A percentile compares a stretch with the other conserved stretches of the same genome.
These are phyloP conservation scores for Pistacia integerrima DNA, from an alignment of 345 rosid genomes.

Conservation along the genomic window DNA sequence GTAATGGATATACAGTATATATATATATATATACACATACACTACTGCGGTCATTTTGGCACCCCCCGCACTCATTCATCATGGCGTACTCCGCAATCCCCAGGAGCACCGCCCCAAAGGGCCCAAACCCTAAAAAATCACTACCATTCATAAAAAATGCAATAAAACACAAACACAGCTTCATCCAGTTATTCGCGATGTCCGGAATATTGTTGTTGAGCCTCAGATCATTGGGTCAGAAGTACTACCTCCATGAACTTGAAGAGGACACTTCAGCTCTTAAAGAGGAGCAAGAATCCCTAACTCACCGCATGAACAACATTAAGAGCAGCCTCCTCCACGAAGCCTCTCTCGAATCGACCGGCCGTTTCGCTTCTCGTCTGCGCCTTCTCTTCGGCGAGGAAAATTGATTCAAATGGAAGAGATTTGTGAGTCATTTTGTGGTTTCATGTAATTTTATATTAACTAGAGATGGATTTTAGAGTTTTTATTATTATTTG, in stretches of 20 bases:
- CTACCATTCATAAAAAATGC: constrained; percentile 57
- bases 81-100: constrained; percentile 21
- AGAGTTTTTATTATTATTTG: neutral
- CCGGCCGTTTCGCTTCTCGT: constrained; percentile 75
- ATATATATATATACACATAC: too few species aligned
- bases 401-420: constrained; percentile 28
- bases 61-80: too few species aligned
- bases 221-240: constrained; percentile 81
- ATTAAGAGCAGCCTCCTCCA: constrained; percentile 62
- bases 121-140: constrained; percentile 35
- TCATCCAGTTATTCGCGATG: constrained; percentile 77
- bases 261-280: constrained; percentile 66
- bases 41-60: too few species aligned
- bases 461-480: neutral
- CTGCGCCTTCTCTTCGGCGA: constrained; percentile 69
- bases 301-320: constrained; percentile 54
- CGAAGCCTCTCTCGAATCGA: constrained; percentile 77
- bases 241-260: constrained; percentile 76
- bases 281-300: constrained; percentile 55
- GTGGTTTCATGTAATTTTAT: neutral
- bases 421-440: constrained; percentile 4
- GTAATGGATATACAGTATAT: too few species aligned
- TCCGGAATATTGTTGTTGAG: constrained; percentile 79
- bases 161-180: constrained; percentile 58
- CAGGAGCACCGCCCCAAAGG: constrained; percentile 22